Evolutionary conservation across 2,329 filamentous ascomycete genomes (phyloP).

Genomic region (Fusarium concolor): DNA sequence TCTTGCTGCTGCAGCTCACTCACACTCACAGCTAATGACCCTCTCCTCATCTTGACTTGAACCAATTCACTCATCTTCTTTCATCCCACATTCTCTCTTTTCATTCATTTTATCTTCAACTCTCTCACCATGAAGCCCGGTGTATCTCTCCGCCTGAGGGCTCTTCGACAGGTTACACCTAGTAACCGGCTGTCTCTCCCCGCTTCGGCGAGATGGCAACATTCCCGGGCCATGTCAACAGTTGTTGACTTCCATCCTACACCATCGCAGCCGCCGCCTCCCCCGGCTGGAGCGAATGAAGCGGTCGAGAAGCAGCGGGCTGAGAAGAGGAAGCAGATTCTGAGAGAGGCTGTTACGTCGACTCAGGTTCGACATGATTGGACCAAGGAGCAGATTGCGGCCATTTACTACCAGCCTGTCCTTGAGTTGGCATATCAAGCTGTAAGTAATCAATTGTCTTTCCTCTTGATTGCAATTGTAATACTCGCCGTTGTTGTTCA

Average conservation of each 20-base stretch:
- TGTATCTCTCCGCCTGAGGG: conserved; percentile 34
- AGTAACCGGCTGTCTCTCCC: conserved; percentile 16
- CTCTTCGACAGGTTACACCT: conserved; percentile 28
- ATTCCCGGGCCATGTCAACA: conserved; percentile 42
- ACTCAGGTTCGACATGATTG: conserved; percentile 75
- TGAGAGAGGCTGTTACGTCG: conserved; percentile 68
- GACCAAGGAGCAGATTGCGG: conserved; percentile 83
- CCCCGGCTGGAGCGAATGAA: conserved; percentile 36
- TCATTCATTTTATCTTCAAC: background rate
- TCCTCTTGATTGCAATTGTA: background rate
- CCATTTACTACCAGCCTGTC: conserved; percentile 84
- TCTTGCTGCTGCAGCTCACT: conserved; percentile 17
- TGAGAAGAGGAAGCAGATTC: conserved; percentile 49
- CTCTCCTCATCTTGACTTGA: conserved; percentile 2
- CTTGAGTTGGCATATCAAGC: conserved; percentile 82
- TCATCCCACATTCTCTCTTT: conserved; percentile 5
- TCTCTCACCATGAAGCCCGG: conserved; percentile 33
- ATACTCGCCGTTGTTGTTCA: background rate
- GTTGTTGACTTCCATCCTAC: conserved; percentile 43
- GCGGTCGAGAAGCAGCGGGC: conserved; percentile 39
- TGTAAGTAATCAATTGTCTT: conserved; percentile 58
- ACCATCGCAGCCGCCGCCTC: conserved; percentile 41
- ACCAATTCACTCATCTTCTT: conserved; percentile 20
- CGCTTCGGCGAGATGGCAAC: conserved; percentile 41
- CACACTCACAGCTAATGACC: conserved; percentile 1